phyloP scores from a whole-genome alignment of 2,329 filamentous ascomycete genomes.

The Aureobasidium leucospermi region DNA sequence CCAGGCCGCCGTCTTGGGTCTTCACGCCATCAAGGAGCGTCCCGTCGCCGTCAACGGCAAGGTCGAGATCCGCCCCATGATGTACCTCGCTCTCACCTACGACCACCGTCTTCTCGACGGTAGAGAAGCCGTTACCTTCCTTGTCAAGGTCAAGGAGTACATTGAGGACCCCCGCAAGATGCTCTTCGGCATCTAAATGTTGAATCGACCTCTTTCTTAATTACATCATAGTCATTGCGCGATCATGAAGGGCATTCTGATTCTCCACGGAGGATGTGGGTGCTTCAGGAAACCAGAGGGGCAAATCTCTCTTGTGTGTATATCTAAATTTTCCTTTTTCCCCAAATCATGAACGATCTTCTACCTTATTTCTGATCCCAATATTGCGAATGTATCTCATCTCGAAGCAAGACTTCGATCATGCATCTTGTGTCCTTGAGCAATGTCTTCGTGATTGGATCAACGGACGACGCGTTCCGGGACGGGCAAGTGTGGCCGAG shows the following conservation, averaged over 20 bases:
- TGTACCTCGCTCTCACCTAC: slow-evolving; percentile 97
- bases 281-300: not conserved
- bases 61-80: slow-evolving; percentile 94
- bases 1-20: slow-evolving; percentile 81
- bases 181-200: slow-evolving; percentile 51
- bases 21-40: slow-evolving; percentile 95
- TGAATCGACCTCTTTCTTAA: not conserved
- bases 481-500: not conserved
- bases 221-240: slow-evolving; percentile 5
- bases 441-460: no score
- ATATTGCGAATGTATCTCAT: not conserved
- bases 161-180: slow-evolving; percentile 93
- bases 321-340: slow-evolving; percentile 1
- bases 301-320: not conserved
- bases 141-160: slow-evolving; percentile 95
- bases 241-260: slow-evolving; percentile 6
- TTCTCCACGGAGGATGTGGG: not conserved
- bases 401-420: no score
- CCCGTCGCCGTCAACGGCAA: slow-evolving; percentile 87
- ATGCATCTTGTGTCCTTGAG: no score
- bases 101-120: slow-evolving; percentile 95
- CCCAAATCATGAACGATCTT: not conserved
- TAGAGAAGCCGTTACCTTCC: slow-evolving; percentile 89
- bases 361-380: not conserved
- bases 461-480: no score